Base-by-base conservation (phyloP, 1,284 basidiomycete species). In the Rhodotorula glutinis region DNA sequence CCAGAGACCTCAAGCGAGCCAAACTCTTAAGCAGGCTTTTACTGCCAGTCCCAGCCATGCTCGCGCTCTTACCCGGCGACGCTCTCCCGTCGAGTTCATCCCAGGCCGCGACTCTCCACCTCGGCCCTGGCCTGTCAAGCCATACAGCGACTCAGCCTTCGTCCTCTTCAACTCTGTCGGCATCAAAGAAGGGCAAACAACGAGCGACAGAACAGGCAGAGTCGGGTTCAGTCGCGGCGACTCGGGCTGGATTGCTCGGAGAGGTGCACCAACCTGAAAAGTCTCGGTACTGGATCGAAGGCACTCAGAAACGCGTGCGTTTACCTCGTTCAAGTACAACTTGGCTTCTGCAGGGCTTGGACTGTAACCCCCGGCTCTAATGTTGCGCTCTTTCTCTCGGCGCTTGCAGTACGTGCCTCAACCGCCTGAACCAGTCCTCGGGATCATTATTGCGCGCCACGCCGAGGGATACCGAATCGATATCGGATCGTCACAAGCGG, bases 381-480 rank as follows among this genome's bases (percentile, higher is more conserved):
- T n/a, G n/a, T 38, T 38, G 33, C 33, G 33, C 33, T 11, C 29
- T 25, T 30, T 53, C n/a, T 27, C 2, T 16, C 14, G 40, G 21
- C 38, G 23, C 29, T 14, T 2, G n/a, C 75, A 92, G 90, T 92
- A 92, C 79, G 82, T 88, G n/a, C 89, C 90, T 53, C 88, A 88
- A 40, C 79, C 87, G 4, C 88, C 91, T 73, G 90, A 92, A 77
- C 85, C 85, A 17, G 89, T 92, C 0, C 82, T 92, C 49, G 91
- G 90, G 4, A 81, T 87, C 55, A 81, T 92, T 29, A 81, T 82
- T 13, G 87, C 85, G 66, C 85, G 86, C 67, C 83, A 85, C 57
- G 89, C 88, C 53, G 91, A 92, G 74, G 86, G 85, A 10, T 92
- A 85, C 81, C 84, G 89, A 49, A 88, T 92, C 33, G 90, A 92